Evolutionary conservation across 495 filamentous ascomycete species (phyloP), one percentile per base, ranked within the genome.

Genomic region (Pyrenula massariospora): DNA sequence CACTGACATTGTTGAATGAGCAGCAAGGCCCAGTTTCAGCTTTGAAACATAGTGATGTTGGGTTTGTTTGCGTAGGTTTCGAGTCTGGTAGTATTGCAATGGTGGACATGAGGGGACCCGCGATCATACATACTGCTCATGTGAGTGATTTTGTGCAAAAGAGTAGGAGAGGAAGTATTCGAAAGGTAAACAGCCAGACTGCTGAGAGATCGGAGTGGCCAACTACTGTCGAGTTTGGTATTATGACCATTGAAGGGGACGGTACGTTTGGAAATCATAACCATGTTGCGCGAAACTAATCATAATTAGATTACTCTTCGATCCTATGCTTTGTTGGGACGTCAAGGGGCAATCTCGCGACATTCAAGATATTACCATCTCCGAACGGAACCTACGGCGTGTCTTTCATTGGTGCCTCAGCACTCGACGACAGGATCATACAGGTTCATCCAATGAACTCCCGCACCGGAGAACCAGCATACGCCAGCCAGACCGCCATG

Each of bases 261-360:
- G 80, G 82, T 84, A 69, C 58, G 62, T 22, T 23, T 25, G 24
- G 0, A 12, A 5, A 12, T 50, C 20, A n/a, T 3, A 1, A 20
- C 19, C n/a, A 10, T 20, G 8, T 52, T 2, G 55, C n/a, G 42
- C 42, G 19, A 10, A n/a, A 53, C 49, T 22, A 58, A 73, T 52
- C 3, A 52, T 25, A 52, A 24, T 11, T 54, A 81, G 85, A 88
- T 59, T 98, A 95, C 63, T 96, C 92, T 5, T 95, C 88, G 61
- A 95, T 98, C 55, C 83, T 85, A 51, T 86, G 91, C 60, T 95
- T 96, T 63, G 86, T 93, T 2, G 93, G 94, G 10, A 97, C 92
- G 0, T 91, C 85, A 62, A 62, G 82, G 36, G 93, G 93, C 21
- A 85, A 85, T 57, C 71, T 96, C 24, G 82, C 82, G 20, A 96